Conservation (phyloP, 2,329 filamentous ascomycete genomes). For the Periglandula ipomoeae region DNA sequence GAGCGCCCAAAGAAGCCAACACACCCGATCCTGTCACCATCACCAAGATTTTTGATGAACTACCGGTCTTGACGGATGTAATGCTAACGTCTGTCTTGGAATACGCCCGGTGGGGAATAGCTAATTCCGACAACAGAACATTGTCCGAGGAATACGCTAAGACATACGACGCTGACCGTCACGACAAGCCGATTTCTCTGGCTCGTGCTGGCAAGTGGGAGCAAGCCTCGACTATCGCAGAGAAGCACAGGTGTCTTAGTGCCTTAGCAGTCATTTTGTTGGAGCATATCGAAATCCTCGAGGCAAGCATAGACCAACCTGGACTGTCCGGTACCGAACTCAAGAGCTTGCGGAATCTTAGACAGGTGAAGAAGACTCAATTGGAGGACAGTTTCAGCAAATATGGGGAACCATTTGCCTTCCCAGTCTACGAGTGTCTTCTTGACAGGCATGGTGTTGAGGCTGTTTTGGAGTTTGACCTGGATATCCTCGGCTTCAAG, state of each 20-base stretch:
- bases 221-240: slow-evolving; percentile 47
- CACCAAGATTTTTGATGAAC: slow-evolving; percentile 34
- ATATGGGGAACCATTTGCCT: slow-evolving; percentile 59
- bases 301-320: slow-evolving; percentile 18
- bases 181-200: slow-evolving; percentile 43
- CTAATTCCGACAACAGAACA: slow-evolving; percentile 33
- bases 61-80: slow-evolving; percentile 43
- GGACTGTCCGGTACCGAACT: slow-evolving; percentile 19
- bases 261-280: slow-evolving; percentile 49
- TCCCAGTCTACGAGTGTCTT: slow-evolving; percentile 71
- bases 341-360: slow-evolving; percentile 23
- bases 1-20: slow-evolving; percentile 20
- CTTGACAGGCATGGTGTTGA: slow-evolving; percentile 59
- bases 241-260: slow-evolving; percentile 45
- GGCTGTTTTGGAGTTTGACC: slow-evolving; percentile 60
- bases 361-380: slow-evolving; percentile 31
- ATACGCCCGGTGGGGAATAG: slow-evolving; percentile 39
- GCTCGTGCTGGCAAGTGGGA: slow-evolving; percentile 48
- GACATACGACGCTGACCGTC: slow-evolving; percentile 40
- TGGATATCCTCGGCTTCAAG: slow-evolving; percentile 60
- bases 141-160: slow-evolving; percentile 37
- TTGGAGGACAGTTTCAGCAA: slow-evolving; percentile 49
- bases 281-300: slow-evolving; percentile 38
- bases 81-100: slow-evolving; percentile 47
- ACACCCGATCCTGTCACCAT: slow-evolving; percentile 32